Conservation (phyloP, 129 eudicot species). For the Helianthus tuberosus region DNA sequence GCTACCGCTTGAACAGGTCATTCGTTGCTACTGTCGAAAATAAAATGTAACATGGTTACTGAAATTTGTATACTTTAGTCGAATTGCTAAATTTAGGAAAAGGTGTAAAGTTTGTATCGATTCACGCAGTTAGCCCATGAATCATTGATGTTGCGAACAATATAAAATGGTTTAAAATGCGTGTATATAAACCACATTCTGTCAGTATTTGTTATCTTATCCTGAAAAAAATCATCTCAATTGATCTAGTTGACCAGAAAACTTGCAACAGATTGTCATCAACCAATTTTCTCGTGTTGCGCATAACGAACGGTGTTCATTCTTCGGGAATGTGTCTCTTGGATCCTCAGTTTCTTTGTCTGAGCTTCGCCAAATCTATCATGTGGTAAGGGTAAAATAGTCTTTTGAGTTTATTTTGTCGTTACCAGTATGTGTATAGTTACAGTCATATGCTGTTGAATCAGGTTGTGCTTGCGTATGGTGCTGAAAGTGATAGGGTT, state of each 20-base stretch:
- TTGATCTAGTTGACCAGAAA: conserved; percentile 63
- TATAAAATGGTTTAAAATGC: conserved; percentile 17
- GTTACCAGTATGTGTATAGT: conserved; percentile 5
- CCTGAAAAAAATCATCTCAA: conserved; percentile 29
- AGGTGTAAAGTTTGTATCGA: background rate
- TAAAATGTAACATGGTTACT: background rate
- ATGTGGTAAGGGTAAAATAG: conserved; percentile 67
- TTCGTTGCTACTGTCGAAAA: background rate
- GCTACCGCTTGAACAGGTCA: background rate
- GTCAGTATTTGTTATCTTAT: background rate
- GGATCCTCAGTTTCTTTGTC: conserved; percentile 77
- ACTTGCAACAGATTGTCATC: conserved; percentile 88
- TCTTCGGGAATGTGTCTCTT: conserved; percentile 83
- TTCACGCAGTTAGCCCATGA: background rate
- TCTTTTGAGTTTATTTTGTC: conserved; percentile 10
- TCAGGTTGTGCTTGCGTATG: conserved; percentile 97
- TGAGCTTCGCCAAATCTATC: conserved; percentile 82
- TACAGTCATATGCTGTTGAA: conserved; percentile 8
- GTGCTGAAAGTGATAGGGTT: conserved; percentile 93
- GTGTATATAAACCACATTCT: background rate
- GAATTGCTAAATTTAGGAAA: background rate
- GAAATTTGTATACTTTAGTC: background rate
- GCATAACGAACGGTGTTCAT: conserved; percentile 64
- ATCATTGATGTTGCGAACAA: background rate
- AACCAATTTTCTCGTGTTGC: conserved; percentile 94